Evolutionary conservation across 192 early-diverging fungal species (phyloP).

Genomic region (Coemansia aciculifera): DNA sequence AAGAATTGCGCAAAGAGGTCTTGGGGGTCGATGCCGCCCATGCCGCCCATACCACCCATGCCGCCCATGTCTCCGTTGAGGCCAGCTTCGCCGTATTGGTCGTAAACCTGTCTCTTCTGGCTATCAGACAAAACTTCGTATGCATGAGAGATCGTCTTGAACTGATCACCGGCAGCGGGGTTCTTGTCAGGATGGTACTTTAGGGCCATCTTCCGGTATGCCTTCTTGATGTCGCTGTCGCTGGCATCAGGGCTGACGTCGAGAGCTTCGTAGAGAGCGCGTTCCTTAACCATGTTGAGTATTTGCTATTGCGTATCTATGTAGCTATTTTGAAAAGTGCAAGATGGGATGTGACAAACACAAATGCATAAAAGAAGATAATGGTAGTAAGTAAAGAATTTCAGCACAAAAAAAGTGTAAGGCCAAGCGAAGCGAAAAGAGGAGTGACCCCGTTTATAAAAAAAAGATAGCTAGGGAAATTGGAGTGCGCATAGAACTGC

Average conservation of each 20-base stretch:
- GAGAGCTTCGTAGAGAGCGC: constrained; percentile 90
- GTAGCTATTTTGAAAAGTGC: neutral
- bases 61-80: constrained; percentile 70
- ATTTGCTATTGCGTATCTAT: neutral
- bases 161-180: constrained; percentile 79
- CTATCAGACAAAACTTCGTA: constrained; percentile 94
- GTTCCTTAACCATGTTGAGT: constrained; percentile 64
- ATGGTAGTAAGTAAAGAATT: constrained; percentile 3
- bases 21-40: constrained; percentile 62
- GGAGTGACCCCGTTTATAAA: neutral
- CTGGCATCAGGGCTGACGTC: constrained; percentile 74
- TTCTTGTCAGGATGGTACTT: constrained; percentile 73
- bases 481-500: neutral
- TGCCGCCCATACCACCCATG: constrained; percentile 65
- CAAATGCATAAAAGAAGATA: constrained; percentile 20
- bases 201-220: constrained; percentile 95
- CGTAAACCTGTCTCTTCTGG: constrained; percentile 88
- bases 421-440: neutral
- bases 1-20: constrained; percentile 98
- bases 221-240: constrained; percentile 93
- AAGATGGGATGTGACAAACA: constrained; percentile 22
- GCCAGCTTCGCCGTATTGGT: constrained; percentile 89
- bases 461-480: neutral
- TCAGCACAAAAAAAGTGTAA: constrained; percentile 10
- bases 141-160: constrained; percentile 98